These are phyloP conservation scores for Phytophthora palmivora DNA, from an alignment of 352 stramenopile species.

Conservation along the genomic window DNA sequence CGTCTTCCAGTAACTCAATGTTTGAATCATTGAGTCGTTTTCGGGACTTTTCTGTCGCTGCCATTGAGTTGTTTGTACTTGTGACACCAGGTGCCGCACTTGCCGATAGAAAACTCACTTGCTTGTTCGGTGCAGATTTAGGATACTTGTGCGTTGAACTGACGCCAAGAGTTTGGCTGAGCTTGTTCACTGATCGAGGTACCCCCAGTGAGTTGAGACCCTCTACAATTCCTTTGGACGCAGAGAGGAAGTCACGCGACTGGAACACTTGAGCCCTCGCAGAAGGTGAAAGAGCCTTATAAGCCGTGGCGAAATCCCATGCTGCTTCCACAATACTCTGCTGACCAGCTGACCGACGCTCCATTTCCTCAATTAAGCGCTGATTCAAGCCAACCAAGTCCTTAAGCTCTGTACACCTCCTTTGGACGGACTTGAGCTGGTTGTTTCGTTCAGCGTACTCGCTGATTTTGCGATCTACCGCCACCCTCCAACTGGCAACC, in stretches of 20 bases:
- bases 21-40: conserved; percentile 40
- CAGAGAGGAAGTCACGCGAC: conserved; percentile 44
- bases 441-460: conserved; percentile 53
- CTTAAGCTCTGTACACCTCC: conserved; percentile 54
- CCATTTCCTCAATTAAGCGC: conserved; percentile 51
- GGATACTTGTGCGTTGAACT: not conserved
- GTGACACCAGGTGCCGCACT: conserved; percentile 25
- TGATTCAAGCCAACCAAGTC: conserved; percentile 56
- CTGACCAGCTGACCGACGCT: conserved; percentile 41
- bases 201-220: conserved; percentile 43
- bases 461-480: conserved; percentile 50
- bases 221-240: conserved; percentile 49
- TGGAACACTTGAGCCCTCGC: conserved; percentile 47
- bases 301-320: conserved; percentile 46
- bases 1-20: conserved; percentile 52
- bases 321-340: conserved; percentile 52
- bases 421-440: conserved; percentile 51
- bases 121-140: conserved; percentile 5
- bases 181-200: conserved; percentile 24
- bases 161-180: conserved; percentile 19
- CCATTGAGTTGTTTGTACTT: conserved; percentile 9
- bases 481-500: conserved; percentile 50
- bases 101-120: conserved; percentile 21
- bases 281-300: conserved; percentile 45
- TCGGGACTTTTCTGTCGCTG: conserved; percentile 17